A percentile compares a stretch with the other conserved stretches of the same genome.
Evolutionary conservation across 2,329 filamentous ascomycete genomes (phyloP).

Genomic region (Xylariales sp.): DNA sequence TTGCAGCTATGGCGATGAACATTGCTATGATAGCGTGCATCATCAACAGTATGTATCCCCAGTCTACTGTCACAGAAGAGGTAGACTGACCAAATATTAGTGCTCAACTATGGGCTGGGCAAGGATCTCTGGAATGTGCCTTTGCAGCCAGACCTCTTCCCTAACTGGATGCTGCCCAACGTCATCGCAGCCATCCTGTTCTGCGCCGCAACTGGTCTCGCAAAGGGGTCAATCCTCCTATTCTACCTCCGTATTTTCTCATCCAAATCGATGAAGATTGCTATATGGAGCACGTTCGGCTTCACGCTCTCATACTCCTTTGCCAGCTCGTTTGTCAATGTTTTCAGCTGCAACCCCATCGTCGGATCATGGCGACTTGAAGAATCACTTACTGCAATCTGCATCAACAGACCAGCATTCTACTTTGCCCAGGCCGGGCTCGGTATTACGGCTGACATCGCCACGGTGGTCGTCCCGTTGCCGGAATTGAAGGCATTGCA

Average conservation of each 20-base stretch:
- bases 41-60: conserved; percentile 12
- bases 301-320: conserved; percentile 19
- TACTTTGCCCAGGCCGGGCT: conserved; percentile 23
- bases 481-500: conserved; percentile 39
- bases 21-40: conserved; percentile 8
- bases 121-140: conserved; percentile 19
- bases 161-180: conserved; percentile 12
- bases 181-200: conserved; percentile 17
- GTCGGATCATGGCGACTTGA: conserved; percentile 19
- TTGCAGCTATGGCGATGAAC: conserved; percentile 3
- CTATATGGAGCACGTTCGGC: conserved; percentile 18
- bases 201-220: conserved; percentile 17
- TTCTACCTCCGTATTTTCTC: conserved; percentile 24
- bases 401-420: conserved; percentile 21
- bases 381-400: conserved; percentile 15
- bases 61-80: background rate
- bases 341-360: conserved; percentile 23
- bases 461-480: conserved; percentile 30
- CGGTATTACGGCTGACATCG: conserved; percentile 21
- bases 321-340: conserved; percentile 19
- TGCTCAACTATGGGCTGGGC: conserved; percentile 17
- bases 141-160: conserved; percentile 7
- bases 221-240: conserved; percentile 22
- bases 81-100: too few relatives aligned
- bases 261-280: conserved; percentile 14